These are phyloP conservation scores for Fraxinus greggii DNA, from an alignment of 305 asterid species.

Conservation along the genomic window DNA sequence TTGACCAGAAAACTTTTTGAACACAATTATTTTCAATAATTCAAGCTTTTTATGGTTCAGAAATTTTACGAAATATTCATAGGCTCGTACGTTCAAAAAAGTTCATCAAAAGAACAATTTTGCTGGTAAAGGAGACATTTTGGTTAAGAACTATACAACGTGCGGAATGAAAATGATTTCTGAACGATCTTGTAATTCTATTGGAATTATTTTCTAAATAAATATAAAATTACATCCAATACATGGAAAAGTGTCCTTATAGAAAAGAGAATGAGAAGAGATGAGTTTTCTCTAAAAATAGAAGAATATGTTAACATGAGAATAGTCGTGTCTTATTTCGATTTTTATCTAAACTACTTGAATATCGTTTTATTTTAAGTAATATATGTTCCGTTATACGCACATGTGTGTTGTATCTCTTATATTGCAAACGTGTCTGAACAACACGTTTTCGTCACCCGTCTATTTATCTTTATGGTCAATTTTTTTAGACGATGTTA, in stretches of 20 bases:
- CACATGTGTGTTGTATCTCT: not conserved
- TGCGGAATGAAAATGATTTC: not conserved
- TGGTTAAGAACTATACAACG: not conserved
- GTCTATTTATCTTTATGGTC: not conserved
- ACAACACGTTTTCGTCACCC: not conserved
- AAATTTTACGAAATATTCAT: not conserved
- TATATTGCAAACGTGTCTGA: not conserved
- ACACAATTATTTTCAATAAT: not conserved
- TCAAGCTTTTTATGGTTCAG: not conserved
- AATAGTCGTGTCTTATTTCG: not conserved
- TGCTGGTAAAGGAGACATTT: not conserved
- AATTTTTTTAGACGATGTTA: too few relatives aligned
- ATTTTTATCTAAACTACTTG: too few relatives aligned
- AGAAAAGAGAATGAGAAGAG: not conserved
- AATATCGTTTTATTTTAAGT: not conserved
- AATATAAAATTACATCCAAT: not conserved
- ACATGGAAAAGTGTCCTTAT: not conserved
- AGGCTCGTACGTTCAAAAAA: not conserved
- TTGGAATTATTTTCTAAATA: not conserved
- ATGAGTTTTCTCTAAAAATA: too few relatives aligned
- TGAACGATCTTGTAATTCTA: not conserved
- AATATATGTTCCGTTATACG: not conserved
- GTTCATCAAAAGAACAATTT: not conserved
- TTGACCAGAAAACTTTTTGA: constrained; percentile 29
- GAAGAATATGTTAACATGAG: not conserved